Base-by-base conservation (phyloP, 2,329 filamentous ascomycete species). In the Ophiostoma fasciatum region DNA sequence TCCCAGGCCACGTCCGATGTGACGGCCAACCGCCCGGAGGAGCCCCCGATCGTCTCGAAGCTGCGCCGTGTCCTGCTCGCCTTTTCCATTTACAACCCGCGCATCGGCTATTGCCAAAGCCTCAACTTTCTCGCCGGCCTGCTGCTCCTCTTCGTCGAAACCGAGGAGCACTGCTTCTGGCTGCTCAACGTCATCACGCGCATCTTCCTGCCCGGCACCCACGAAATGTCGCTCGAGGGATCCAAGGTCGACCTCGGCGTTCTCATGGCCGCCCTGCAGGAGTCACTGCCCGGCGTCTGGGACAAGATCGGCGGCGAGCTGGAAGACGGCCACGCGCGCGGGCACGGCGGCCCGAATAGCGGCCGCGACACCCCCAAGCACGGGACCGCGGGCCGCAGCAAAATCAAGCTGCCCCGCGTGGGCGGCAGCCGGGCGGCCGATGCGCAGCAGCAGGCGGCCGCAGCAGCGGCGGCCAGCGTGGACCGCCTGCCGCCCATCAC, bases 181-280 rank as follows among this genome's bases (percentile, higher is more conserved):
- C 73, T 96, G 51, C 69, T 96, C 40, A 90, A 92, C 48, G 84
- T 94, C 49, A 84, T 96, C 47, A 94, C 88, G 1, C 74, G 80
- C 28, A 72, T 80, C 10, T 90, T 92, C 51, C 72, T 96, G 1
- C 88, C 88, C 0, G 87, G 85, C 2, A 94, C 87, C 0, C 88
- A 96, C 51, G 85, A 92, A 52, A 75, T 87, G 49, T 88, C 77
- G 40, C 71, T 96, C 7, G 87, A 93, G 55, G 84, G 83, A 4
- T 84, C 85, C 37, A 94, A 94, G 54, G 83, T 94, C 33, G 88
- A 96, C 56, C 74, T 96, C 37, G 85, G 84, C 42, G 88, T 94
- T 3, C 68, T 96, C 38, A 94, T 94, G 88, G 73, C 78, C 34
- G 71, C 82, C 36, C 69, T 96, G 45, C 78, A 80, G 42, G 84